Evolutionary conservation across 2,329 filamentous ascomycete species (phyloP).

Genomic region (Trichoderma koningii): DNA sequence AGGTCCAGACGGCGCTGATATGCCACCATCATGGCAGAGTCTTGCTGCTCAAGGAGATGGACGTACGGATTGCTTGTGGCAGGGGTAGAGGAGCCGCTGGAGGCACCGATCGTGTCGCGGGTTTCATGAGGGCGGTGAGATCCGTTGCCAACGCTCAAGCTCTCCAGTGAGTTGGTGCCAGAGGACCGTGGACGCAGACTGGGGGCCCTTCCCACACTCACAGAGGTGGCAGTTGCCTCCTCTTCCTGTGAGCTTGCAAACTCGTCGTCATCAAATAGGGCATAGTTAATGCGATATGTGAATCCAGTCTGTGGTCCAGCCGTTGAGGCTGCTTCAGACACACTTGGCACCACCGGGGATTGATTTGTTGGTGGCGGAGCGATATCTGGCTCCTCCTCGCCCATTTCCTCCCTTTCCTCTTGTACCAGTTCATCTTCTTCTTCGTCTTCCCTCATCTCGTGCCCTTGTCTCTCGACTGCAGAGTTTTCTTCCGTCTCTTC

Average conservation of each 20-base stretch:
- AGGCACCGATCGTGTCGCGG: neutral
- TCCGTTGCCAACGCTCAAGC: neutral
- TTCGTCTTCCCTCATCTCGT: neutral
- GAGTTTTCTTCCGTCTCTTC: conserved; percentile 32
- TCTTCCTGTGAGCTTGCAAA: conserved; percentile 22
- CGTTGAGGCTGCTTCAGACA: neutral
- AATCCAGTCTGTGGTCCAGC: conserved; percentile 28
- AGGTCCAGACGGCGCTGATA: conserved; percentile 37
- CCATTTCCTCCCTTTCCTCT: neutral
- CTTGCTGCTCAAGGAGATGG: conserved; percentile 37
- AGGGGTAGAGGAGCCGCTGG: conserved; percentile 28
- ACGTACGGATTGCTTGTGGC: conserved; percentile 37
- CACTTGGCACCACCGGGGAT: neutral
- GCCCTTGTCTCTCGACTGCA: neutral
- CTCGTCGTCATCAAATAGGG: conserved; percentile 32
- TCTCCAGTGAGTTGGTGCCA: neutral
- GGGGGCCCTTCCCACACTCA: neutral
- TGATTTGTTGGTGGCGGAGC: neutral
- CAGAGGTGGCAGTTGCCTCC: neutral
- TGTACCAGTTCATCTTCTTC: neutral
- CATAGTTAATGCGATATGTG: conserved; percentile 27
- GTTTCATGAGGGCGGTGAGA: neutral
- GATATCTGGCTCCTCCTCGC: neutral
- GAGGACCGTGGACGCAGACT: conserved; percentile 22
- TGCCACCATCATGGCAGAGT: conserved; percentile 37